Conservation (phyloP, 768 basidiomycete species). For the Asterophora parasitica region DNA sequence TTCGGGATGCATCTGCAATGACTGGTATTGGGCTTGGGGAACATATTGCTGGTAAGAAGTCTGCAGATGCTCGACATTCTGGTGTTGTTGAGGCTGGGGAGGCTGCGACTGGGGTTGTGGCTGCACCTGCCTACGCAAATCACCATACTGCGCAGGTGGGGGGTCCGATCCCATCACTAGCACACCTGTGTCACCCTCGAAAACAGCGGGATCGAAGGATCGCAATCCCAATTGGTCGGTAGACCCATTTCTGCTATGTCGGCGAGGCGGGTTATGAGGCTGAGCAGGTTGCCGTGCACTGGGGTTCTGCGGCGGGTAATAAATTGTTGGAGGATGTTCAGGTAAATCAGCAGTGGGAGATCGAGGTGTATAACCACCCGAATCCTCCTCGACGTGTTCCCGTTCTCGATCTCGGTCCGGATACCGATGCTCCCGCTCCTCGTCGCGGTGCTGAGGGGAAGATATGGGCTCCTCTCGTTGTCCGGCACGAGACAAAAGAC, state of each 20-base stretch:
- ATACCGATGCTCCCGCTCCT: slow-evolving; percentile 30
- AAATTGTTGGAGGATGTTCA: slow-evolving; percentile 31
- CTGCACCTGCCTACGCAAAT: slow-evolving; percentile 19
- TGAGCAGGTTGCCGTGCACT: slow-evolving; percentile 16
- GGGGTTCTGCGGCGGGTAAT: slow-evolving; percentile 26
- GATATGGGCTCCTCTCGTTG: slow-evolving; percentile 42
- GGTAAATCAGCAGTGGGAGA: slow-evolving; percentile 63
- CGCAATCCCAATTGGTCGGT: slow-evolving; percentile 61
- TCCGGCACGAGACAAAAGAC: slow-evolving; percentile 32
- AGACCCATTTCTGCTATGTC: slow-evolving; percentile 50
- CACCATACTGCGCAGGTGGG: slow-evolving; percentile 24
- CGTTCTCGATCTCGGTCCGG: slow-evolving; percentile 28
- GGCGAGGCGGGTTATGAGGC: slow-evolving; percentile 27
- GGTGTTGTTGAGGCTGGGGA: slow-evolving; percentile 17
- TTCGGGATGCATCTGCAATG: slow-evolving; percentile 43
- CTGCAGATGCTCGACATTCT: neutral
- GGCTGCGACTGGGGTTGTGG: slow-evolving; percentile 6
- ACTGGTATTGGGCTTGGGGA: slow-evolving; percentile 27
- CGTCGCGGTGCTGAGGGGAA: slow-evolving; percentile 35
- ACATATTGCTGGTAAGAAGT: neutral
- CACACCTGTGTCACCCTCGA: slow-evolving; percentile 34
- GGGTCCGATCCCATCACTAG: slow-evolving; percentile 22
- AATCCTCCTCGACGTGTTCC: slow-evolving; percentile 35
- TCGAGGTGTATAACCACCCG: slow-evolving; percentile 59
- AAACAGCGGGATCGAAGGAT: slow-evolving; percentile 53